Conservation (phyloP, 2,329 filamentous ascomycete genomes). For the Xylaria polymorpha region DNA sequence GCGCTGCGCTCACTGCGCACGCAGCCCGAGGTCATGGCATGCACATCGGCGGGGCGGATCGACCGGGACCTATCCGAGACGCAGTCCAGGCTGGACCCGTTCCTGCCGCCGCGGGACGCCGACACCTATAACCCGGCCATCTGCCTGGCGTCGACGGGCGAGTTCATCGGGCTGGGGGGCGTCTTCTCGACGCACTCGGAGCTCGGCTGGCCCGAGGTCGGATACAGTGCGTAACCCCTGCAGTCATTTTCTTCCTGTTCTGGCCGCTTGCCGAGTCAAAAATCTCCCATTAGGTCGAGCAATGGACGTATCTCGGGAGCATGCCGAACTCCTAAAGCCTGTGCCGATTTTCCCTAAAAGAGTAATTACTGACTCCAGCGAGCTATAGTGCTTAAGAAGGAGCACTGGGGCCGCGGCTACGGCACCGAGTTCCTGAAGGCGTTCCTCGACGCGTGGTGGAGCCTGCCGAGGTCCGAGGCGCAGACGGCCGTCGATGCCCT, state of each 20-base stretch:
- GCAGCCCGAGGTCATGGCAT: conserved; percentile 45
- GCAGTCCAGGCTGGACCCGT: conserved; percentile 34
- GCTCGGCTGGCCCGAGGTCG: conserved; percentile 33
- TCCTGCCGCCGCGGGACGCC: conserved; percentile 23
- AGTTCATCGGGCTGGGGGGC: conserved; percentile 48
- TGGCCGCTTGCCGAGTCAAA: too few relatives aligned
- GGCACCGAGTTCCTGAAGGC: conserved; percentile 27
- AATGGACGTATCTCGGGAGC: too few relatives aligned
- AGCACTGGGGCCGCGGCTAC: conserved; percentile 30
- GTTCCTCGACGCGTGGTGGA: conserved; percentile 19
- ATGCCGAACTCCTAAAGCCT: too few relatives aligned
- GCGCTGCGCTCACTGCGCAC: conserved; percentile 40
- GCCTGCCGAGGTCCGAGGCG: not conserved
- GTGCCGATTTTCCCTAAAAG: too few relatives aligned
- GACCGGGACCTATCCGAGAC: conserved; percentile 41
- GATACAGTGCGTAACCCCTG: too few relatives aligned
- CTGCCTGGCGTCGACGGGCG: conserved; percentile 45
- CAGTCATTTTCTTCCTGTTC: too few relatives aligned
- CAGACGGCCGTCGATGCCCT: conserved; percentile 8
- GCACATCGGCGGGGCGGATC: conserved; percentile 38
- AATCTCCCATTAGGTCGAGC: too few relatives aligned
- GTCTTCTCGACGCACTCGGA: conserved; percentile 22
- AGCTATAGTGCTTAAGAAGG: conserved; percentile 17
- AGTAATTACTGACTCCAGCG: too few relatives aligned
- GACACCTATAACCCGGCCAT: conserved; percentile 39